Evolutionary conservation across 2,329 filamentous ascomycete genomes (phyloP).

Genomic region (Pleurostoma richardsiae): DNA sequence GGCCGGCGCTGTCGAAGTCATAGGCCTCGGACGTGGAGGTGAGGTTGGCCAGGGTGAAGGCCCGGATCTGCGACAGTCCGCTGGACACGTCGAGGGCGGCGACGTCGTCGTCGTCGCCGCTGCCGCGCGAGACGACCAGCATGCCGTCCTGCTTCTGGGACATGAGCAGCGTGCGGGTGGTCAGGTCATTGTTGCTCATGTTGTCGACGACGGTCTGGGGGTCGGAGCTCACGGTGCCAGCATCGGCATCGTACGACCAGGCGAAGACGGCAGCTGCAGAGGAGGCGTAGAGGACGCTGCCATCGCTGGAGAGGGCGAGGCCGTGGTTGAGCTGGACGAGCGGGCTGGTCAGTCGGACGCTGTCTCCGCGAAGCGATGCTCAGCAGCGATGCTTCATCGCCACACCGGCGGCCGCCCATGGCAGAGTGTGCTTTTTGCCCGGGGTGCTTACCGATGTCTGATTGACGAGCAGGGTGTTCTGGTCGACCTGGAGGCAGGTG

Average conservation of each 20-base stretch:
- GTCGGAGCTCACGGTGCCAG: slow-evolving; percentile 32
- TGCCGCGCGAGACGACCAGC: slow-evolving; percentile 59
- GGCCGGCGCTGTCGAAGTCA: slow-evolving; percentile 43
- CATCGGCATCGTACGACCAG: slow-evolving; percentile 53
- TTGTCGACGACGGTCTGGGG: slow-evolving; percentile 48
- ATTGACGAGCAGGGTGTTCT: slow-evolving; percentile 18
- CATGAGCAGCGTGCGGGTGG: slow-evolving; percentile 57
- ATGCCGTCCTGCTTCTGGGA: slow-evolving; percentile 43
- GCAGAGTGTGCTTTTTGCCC: background rate
- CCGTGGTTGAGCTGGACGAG: slow-evolving; percentile 40
- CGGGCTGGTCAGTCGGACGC: too few relatives aligned
- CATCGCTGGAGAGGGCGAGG: slow-evolving; percentile 38
- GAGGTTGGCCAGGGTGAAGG: slow-evolving; percentile 26
- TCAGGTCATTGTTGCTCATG: slow-evolving; percentile 56
- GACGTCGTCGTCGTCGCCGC: slow-evolving; percentile 51
- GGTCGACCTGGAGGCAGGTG: slow-evolving; percentile 26
- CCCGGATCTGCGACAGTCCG: slow-evolving; percentile 58
- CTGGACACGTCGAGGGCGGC: slow-evolving; percentile 36
- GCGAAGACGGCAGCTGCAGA: slow-evolving; percentile 47
- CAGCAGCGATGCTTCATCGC: too few relatives aligned
- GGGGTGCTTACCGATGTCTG: slow-evolving; percentile 24
- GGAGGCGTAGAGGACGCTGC: slow-evolving; percentile 45
- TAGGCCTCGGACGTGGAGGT: slow-evolving; percentile 20
- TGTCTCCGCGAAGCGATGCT: too few relatives aligned
- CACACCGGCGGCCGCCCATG: too few relatives aligned